A percentile compares a stretch with the other conserved stretches of the same genome.
phyloP scores from a whole-genome alignment of 2,329 filamentous ascomycete species.

The Hypocreales sp. region DNA sequence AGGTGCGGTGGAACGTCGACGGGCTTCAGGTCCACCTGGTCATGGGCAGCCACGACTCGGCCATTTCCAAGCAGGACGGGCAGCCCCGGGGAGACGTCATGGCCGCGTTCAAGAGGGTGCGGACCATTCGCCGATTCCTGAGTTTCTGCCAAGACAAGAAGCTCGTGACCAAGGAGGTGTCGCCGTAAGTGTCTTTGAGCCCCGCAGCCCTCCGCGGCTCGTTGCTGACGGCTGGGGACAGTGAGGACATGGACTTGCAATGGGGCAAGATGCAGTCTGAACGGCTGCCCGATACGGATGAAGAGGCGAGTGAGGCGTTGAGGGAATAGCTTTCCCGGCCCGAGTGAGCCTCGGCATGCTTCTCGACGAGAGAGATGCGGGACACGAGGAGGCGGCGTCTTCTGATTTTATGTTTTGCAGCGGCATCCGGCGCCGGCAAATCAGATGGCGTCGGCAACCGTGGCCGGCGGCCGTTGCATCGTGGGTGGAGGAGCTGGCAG shows the following conservation, averaged over 20 bases:
- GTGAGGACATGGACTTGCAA: constrained; percentile 18
- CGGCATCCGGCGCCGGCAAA: no score
- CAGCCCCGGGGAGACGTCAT: constrained; percentile 29
- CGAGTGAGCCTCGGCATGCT: background rate
- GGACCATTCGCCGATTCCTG: constrained; percentile 37
- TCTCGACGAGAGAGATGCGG: background rate
- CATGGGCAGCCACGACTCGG: constrained; percentile 14
- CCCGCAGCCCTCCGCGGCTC: background rate
- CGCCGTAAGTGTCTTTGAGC: constrained; percentile 19
- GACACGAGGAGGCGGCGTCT: background rate
- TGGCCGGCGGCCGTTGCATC: no score
- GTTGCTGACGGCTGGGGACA: constrained; percentile 10
- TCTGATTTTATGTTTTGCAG: no score
- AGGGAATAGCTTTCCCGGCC: constrained; percentile 10
- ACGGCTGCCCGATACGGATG: constrained; percentile 10
- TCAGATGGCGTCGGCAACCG: no score
- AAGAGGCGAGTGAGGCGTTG: constrained; percentile 10
- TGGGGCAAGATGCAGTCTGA: constrained; percentile 22
- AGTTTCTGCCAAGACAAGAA: constrained; percentile 27
- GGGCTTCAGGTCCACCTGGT: constrained; percentile 25
- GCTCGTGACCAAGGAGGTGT: constrained; percentile 22
- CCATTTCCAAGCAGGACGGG: constrained; percentile 12
- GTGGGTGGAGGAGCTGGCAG: no score
- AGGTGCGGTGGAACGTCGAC: constrained; percentile 27
- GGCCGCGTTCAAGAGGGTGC: constrained; percentile 33